phyloP scores from a whole-genome alignment of 345 rosid species.

The Camelina hispida region DNA sequence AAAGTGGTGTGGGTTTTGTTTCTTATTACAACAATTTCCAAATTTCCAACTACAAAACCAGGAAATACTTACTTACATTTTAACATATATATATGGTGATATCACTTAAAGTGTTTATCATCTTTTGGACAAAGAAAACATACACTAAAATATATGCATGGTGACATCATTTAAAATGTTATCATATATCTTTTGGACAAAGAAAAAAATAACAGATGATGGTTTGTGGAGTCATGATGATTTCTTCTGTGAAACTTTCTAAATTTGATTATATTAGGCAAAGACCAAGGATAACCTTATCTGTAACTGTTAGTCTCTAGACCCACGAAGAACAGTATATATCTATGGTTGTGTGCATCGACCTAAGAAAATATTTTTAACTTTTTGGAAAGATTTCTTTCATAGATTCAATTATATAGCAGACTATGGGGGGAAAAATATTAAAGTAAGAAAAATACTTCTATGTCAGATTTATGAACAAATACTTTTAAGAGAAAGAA shows the following conservation, averaged over 20 bases:
- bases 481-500: not conserved
- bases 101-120: constrained; percentile 22
- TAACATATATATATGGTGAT: constrained; percentile 20
- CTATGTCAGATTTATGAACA: too few species aligned
- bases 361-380: not conserved
- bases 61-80: not conserved
- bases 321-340: constrained; percentile 32
- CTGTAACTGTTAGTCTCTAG: constrained; percentile 31
- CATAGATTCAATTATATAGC: not conserved
- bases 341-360: constrained; percentile 16
- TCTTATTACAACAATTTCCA: constrained; percentile 27
- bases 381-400: not conserved
- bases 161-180: constrained; percentile 32
- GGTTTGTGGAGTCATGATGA: constrained; percentile 41
- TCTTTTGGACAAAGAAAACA: not conserved
- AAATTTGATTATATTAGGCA: constrained; percentile 34
- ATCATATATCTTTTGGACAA: constrained; percentile 9
- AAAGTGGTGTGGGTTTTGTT: constrained; percentile 31
- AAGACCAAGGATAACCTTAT: constrained; percentile 37
- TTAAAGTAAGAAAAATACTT: too few species aligned
- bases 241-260: constrained; percentile 31
- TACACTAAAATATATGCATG: constrained; percentile 2
- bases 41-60: constrained; percentile 27
- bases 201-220: constrained; percentile 11
- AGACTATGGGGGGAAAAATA: not conserved